Base-by-base conservation (phyloP, 1,139 yeast genomes). In the Trichomonascaceae sp. region DNA sequence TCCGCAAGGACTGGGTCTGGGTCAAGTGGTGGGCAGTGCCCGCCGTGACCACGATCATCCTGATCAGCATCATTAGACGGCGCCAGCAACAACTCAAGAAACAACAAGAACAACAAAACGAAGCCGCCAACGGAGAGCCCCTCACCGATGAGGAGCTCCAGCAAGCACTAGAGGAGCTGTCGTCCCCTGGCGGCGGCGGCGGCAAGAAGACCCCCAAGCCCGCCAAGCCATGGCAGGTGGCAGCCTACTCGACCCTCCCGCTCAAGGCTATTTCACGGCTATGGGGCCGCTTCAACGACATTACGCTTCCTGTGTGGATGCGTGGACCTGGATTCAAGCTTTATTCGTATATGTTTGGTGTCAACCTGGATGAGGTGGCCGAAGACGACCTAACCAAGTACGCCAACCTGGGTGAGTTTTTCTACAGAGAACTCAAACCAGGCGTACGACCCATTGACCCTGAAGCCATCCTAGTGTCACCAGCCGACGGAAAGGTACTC, bases 231-330 rank as follows among this genome's bases (percentile, higher is more conserved):
- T 84, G 95, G 95, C 76, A 79, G 30, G 72, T 87, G 38, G 85
- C 82, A 50, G 80, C 92, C 16, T 87, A 89, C 56, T 76, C 87
- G 4, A 79, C 96, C 1, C 65, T 92, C 28, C 99, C 99, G 1
- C 67, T 92, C 51, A 85, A 89, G 51, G 82, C 95, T 4, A 67
- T 85, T 32, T 85, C 96, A 1, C 69, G 98, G 40, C 60, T 87
- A 33, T 92, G 99, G 99, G 99, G 99, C 18, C 74, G 72, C 46
- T 71, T 89, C 41, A 89, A 92, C 54, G 76, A 77, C 37, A 69
- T 87, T 32, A 76, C 74, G 31, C 65, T 92, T 43, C 99, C 99
- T 0, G 69, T 76, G 13, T 84, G 95, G 93, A 54, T 89, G 46
- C 70, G 99, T 48, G 74, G 70, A 17, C 93, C 93, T 14, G 76